These are phyloP conservation scores for Debaryomyces psychrophilus DNA, from an alignment of 1,139 yeast genomes.

Conservation along the genomic window DNA sequence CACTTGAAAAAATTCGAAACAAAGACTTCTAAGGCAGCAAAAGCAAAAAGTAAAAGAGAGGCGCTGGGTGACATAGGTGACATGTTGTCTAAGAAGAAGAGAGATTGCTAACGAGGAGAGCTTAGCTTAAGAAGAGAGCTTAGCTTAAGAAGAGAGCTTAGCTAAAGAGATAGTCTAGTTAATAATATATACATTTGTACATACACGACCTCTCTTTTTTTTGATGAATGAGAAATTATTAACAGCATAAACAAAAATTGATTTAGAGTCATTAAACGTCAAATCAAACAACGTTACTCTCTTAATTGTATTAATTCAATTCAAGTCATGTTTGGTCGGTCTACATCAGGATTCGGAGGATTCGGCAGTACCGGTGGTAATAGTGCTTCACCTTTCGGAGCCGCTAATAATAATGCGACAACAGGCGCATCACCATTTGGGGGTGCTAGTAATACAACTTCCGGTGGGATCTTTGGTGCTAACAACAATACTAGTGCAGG, in stretches of 20 bases:
- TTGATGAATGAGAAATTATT: slow-evolving; percentile 6
- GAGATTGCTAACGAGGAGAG: slow-evolving; percentile 12
- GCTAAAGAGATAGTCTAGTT: slow-evolving; percentile 5
- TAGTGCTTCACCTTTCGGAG: slow-evolving; percentile 39
- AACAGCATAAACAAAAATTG: slow-evolving; percentile 8
- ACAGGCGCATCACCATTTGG: slow-evolving; percentile 42
- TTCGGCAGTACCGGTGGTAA: slow-evolving; percentile 48
- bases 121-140: slow-evolving; percentile 11
- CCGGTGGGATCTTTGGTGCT: slow-evolving; percentile 27
- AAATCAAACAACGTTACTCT: slow-evolving; percentile 2
- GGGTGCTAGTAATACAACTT: slow-evolving; percentile 19
- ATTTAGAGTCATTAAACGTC: not conserved
- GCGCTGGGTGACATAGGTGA: slow-evolving; percentile 13
- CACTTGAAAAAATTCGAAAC: slow-evolving; percentile 46
- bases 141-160: slow-evolving; percentile 11
- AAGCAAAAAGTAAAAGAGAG: slow-evolving; percentile 17
- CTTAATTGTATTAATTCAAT: slow-evolving; percentile 1
- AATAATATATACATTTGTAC: slow-evolving; percentile 1
- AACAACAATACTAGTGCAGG: slow-evolving; percentile 22
- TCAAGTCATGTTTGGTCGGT: slow-evolving; percentile 47
- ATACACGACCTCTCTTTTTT: slow-evolving; percentile 9
- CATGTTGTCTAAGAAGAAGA: slow-evolving; percentile 18
- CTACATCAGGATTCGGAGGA: slow-evolving; percentile 63
- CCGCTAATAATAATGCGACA: slow-evolving; percentile 23
- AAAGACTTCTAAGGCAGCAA: slow-evolving; percentile 27